These are phyloP conservation scores for Acanthamoeba lenticulata DNA, from an alignment of 208 protist genomes.

Conservation along the genomic window DNA sequence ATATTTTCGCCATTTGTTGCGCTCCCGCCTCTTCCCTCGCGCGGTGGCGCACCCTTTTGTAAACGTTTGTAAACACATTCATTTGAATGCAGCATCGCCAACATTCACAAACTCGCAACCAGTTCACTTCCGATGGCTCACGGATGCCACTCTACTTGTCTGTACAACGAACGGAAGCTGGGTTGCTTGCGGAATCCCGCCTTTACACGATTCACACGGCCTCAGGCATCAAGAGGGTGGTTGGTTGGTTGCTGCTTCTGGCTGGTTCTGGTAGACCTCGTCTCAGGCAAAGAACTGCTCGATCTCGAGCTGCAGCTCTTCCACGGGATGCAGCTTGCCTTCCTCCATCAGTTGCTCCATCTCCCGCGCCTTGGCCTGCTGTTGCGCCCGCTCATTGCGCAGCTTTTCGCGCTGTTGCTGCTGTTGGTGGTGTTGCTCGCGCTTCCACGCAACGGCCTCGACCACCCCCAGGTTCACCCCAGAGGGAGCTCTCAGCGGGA, in stretches of 20 bases:
- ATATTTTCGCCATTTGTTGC: too few species aligned
- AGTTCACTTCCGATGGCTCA: not conserved
- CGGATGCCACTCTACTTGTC: too few species aligned
- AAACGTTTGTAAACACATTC: not conserved
- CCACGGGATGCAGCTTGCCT: not conserved
- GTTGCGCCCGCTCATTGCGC: not conserved
- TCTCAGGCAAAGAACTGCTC: slow-evolving; percentile 24
- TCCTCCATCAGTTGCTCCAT: slow-evolving; percentile 17
- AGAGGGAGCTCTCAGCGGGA: not conserved
- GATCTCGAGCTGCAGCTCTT: not conserved
- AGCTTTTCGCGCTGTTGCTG: not conserved
- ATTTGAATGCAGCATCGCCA: too few species aligned
- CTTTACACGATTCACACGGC: too few species aligned
- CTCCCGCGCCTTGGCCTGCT: not conserved
- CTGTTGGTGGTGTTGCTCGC: not conserved
- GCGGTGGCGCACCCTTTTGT: not conserved
- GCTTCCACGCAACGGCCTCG: not conserved
- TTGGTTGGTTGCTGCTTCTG: too few species aligned
- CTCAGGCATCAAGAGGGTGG: too few species aligned
- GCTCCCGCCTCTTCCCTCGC: not conserved
- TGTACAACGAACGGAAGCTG: too few species aligned
- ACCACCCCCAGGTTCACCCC: not conserved
- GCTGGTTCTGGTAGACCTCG: too few species aligned
- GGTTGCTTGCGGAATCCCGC: too few species aligned
- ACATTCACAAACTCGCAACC: not conserved